These are phyloP conservation scores for Calonectria ilicicola DNA, from an alignment of 2,329 filamentous ascomycete species.

Conservation along the genomic window DNA sequence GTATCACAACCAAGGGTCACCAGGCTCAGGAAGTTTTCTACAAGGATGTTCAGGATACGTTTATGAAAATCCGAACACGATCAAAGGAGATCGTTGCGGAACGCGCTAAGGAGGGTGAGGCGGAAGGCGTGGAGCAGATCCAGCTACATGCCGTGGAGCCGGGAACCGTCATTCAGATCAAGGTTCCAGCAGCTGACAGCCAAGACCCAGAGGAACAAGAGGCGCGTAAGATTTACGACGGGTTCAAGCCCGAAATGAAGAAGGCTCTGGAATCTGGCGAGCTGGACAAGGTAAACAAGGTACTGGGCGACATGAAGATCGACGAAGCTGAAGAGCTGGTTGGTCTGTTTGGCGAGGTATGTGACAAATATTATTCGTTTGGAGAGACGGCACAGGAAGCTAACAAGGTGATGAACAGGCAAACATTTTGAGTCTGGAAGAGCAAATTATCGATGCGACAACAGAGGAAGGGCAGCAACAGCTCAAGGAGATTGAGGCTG, in stretches of 20 bases:
- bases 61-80: constrained; percentile 82
- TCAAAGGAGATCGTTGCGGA: constrained; percentile 76
- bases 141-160: constrained; percentile 97
- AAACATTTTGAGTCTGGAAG: constrained; percentile 89
- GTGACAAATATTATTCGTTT: constrained; percentile 34
- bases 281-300: constrained; percentile 70
- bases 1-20: constrained; percentile 89
- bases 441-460: constrained; percentile 95
- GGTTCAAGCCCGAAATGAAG: constrained; percentile 84
- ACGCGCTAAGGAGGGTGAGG: constrained; percentile 61
- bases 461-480: constrained; percentile 86
- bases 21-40: constrained; percentile 91
- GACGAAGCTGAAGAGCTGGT: constrained; percentile 90
- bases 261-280: constrained; percentile 88
- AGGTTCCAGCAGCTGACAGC: constrained; percentile 77
- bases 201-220: constrained; percentile 73
- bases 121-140: constrained; percentile 91
- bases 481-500: constrained; percentile 77
- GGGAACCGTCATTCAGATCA: constrained; percentile 90
- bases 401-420: constrained; percentile 61
- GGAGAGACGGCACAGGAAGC: constrained; percentile 7
- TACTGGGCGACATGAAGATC: constrained; percentile 88
- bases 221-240: constrained; percentile 82
- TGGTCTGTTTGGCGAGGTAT: constrained; percentile 78
- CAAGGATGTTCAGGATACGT: constrained; percentile 93